Conservation (phyloP, 768 basidiomycete genomes). For the Boletus patriciae region DNA sequence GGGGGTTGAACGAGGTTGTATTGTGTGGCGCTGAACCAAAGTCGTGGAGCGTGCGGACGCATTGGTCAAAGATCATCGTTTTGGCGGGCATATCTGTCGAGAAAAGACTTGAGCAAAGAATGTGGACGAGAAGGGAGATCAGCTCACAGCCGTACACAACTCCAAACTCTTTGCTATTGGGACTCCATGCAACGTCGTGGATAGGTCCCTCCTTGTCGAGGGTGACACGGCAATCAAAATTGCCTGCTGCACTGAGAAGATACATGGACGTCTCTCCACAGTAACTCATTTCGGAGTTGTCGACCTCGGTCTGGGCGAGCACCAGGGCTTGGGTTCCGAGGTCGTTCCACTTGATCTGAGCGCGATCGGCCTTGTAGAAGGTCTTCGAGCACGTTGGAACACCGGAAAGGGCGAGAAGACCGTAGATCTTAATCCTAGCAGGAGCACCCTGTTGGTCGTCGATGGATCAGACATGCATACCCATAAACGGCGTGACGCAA, state of each 20-base stretch:
- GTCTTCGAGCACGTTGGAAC: slow-evolving; percentile 85
- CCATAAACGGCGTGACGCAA: slow-evolving; percentile 7
- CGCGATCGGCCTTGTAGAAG: slow-evolving; percentile 94
- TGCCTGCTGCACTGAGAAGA: slow-evolving; percentile 86
- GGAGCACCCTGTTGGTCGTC: slow-evolving; percentile 81
- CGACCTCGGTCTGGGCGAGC: slow-evolving; percentile 94
- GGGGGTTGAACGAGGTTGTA: slow-evolving; percentile 92
- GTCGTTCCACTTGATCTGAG: slow-evolving; percentile 94
- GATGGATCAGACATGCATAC: background rate
- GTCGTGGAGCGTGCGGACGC: slow-evolving; percentile 83
- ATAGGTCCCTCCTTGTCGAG: slow-evolving; percentile 97
- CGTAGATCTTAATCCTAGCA: slow-evolving; percentile 82
- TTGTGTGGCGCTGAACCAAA: slow-evolving; percentile 91
- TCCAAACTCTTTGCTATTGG: slow-evolving; percentile 94
- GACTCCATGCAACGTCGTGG: slow-evolving; percentile 95
- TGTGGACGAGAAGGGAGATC: background rate
- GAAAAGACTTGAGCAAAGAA: background rate
- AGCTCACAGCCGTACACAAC: slow-evolving; percentile 94
- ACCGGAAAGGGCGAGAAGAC: slow-evolving; percentile 57
- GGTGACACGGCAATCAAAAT: slow-evolving; percentile 87
- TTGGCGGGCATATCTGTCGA: slow-evolving; percentile 90
- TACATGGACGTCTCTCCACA: slow-evolving; percentile 98
- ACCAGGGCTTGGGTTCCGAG: slow-evolving; percentile 91
- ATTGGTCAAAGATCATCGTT: slow-evolving; percentile 86
- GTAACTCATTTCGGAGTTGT: slow-evolving; percentile 95